Conservation (phyloP, 192 early-diverging fungal species). For the Thamnidium elegans region DNA sequence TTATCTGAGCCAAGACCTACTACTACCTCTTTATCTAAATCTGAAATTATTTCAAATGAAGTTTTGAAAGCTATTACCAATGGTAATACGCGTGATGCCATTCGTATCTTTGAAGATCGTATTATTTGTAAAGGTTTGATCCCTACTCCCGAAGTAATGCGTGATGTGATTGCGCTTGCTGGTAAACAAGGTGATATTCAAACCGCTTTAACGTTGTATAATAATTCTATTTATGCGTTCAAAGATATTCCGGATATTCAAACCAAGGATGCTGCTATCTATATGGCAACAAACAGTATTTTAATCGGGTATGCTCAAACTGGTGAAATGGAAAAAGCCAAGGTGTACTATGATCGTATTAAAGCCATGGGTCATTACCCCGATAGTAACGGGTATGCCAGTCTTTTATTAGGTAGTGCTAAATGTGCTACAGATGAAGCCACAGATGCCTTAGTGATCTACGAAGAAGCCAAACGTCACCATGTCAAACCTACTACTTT, state of each 20-base stretch:
- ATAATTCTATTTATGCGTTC: constrained; percentile 8
- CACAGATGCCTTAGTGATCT: constrained; percentile 47
- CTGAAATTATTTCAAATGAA: constrained; percentile 2
- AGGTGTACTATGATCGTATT: constrained; percentile 52
- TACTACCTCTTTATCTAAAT: not conserved
- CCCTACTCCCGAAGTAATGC: constrained; percentile 29
- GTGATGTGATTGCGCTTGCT: constrained; percentile 32
- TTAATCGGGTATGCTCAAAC: constrained; percentile 47
- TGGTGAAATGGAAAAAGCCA: constrained; percentile 47
- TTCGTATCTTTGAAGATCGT: constrained; percentile 13
- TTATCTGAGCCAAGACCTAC: too few species aligned
- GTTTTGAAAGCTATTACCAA: constrained; percentile 23
- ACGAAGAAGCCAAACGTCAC: constrained; percentile 53
- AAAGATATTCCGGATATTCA: not conserved
- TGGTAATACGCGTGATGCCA: constrained; percentile 11
- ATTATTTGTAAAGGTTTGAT: not conserved
- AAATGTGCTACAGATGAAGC: constrained; percentile 51
- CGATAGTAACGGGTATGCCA: constrained; percentile 52
- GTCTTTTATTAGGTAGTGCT: constrained; percentile 45
- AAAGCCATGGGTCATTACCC: constrained; percentile 40
- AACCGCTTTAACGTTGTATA: constrained; percentile 15
- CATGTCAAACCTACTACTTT: constrained; percentile 52
- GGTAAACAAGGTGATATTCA: constrained; percentile 29
- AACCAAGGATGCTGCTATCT: constrained; percentile 32
- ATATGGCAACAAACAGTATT: constrained; percentile 42